Base-by-base conservation (phyloP, 2,329 filamentous ascomycete genomes). In the Stagonosporopsis vannaccii region DNA sequence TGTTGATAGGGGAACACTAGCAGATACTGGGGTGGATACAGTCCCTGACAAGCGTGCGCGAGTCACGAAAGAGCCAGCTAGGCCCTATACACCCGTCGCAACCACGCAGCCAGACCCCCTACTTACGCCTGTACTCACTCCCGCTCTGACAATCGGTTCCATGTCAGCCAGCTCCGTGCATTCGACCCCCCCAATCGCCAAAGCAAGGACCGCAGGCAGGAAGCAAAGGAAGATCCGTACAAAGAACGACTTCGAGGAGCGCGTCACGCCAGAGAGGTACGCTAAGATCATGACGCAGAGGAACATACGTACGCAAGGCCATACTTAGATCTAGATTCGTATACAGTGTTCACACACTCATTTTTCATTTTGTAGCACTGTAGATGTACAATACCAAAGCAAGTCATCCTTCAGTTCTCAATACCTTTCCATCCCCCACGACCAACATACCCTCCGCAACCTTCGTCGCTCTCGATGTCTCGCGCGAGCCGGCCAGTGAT, bases 351-450 rank as follows among this genome's bases (percentile, higher is more conserved):
- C 19, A 6, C 19, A 28, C 13, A 2, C 12, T 32, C 19, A 6
- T 15, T 19, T 32, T 25, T 11, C 6, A 15, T 32, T 20, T 40
- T 45, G 17, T 33, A 20, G 25, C 37, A 37, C 9, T 20, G 1
- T 22, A 44, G 25, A 32, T 23, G 33, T 51, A 51, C 11, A 37
- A 7, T 23, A 39, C 17, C 22, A 28, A 19, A 15, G 22, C 19
- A 41, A 2, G 2, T 13, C 9, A 17, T 13, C 5, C n/a, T 20
- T 25, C 13, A 53, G 12, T 48, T 17, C 25, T 47, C 51, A 17
- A 40, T 85, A 82, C 68, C 82, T 83, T 58, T 86, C 88, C 88
- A 90, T 6, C 86, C 86, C 67, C 82, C 85, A 50, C 88, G 78
- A 4, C 80, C 80, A 6, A 83, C 69, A 69, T 85, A 90, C 1